Base-by-base conservation (phyloP, 1,284 basidiomycete genomes). In the Agroathelia rolfsii region DNA sequence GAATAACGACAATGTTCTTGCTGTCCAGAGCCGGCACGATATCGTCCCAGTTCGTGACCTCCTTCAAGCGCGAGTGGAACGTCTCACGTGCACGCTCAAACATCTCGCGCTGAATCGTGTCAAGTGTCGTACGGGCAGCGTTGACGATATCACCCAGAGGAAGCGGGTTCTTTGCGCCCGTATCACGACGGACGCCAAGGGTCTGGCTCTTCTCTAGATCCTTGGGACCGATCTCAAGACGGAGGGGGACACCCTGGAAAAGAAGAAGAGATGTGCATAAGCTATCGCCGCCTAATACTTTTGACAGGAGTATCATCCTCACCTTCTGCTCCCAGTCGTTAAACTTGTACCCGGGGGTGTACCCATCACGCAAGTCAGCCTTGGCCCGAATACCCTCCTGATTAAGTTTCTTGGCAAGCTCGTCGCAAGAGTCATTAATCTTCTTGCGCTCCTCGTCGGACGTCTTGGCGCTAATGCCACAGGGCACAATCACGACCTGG, bases 251-350 rank as follows among this genome's bases (percentile, higher is more conserved):
- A 58, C 95, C 95, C 84, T 88, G 43, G 10, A 30, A 38, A 26
- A 29, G n/a, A 28, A 20, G 30, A 24, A 31, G 36, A 35, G 10
- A n/a, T n/a, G n/a, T n/a, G n/a, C n/a, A n/a, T n/a, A n/a, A n/a
- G n/a, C n/a, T n/a, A n/a, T n/a, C n/a, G n/a, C n/a, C n/a, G n/a
- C n/a, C n/a, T n/a, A n/a, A n/a, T n/a, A n/a, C n/a, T n/a, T n/a
- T n/a, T n/a, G n/a, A n/a, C n/a, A n/a, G n/a, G n/a, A n/a, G n/a
- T n/a, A n/a, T n/a, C n/a, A 41, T 31, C 41, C 42, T 41, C 41
- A 81, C 86, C 72, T 92, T 89, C 62, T 95, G 82, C 66, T 99
- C 95, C 92, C 94, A 97, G 54, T 97, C 89, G 57, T 96, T 96
- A 66, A 96, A 99, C 65, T 98, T 99, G 69, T 83, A 98, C 27